Percentiles rank a stretch among this genome's conserved stretches.
These are phyloP conservation scores for Bassia scoparia DNA, from an alignment of 148 eudicot species.

Conservation along the genomic window DNA sequence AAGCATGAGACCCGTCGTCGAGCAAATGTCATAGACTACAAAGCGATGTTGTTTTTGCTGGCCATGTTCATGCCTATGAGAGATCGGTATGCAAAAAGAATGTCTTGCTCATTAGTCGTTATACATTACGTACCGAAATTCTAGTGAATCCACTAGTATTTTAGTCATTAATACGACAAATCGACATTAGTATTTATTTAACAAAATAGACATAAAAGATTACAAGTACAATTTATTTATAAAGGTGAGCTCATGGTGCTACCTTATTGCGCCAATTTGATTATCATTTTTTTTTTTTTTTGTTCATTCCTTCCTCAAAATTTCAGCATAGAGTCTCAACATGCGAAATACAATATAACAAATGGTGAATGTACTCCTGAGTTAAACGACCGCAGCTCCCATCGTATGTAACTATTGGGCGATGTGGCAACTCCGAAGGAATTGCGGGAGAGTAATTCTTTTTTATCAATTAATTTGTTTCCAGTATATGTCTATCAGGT, in stretches of 20 bases:
- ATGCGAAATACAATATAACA: constrained; percentile 47
- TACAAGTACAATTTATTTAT: no score
- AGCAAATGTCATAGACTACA: constrained; percentile 51
- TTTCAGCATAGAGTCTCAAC: constrained; percentile 67
- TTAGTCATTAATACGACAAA: no score
- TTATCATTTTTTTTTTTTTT: background rate
- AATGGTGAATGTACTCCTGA: constrained; percentile 40
- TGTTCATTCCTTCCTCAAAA: no score
- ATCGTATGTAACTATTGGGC: constrained; percentile 71
- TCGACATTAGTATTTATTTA: no score
- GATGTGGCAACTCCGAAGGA: constrained; percentile 88
- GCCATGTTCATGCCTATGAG: constrained; percentile 75
- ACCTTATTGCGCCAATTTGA: no score
- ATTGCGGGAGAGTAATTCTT: constrained; percentile 47
- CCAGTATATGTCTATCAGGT: no score
- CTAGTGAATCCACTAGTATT: no score
- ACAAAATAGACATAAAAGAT: no score
- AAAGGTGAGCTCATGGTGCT: no score
- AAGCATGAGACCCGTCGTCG: constrained; percentile 55
- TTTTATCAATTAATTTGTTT: background rate
- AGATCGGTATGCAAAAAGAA: constrained; percentile 39
- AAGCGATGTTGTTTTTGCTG: constrained; percentile 64
- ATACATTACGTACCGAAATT: no score
- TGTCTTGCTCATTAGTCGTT: no score
- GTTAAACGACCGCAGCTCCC: constrained; percentile 56